Evolutionary conservation across 768 basidiomycete genomes (phyloP).

Genomic region (Xerocomellus intermedius): DNA sequence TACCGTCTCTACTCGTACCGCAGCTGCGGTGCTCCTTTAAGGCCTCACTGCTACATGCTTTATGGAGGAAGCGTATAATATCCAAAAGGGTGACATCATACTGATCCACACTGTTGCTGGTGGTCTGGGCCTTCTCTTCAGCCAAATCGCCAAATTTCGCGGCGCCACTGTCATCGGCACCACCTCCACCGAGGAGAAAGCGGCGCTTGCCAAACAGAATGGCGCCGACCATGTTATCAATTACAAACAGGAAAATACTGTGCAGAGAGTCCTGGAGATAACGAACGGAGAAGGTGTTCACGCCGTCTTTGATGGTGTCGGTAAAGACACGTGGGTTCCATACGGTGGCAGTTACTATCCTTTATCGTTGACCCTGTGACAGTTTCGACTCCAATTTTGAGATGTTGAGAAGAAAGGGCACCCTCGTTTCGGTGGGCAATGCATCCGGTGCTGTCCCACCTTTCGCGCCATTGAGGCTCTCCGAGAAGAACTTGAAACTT

Average conservation of each 20-base stretch:
- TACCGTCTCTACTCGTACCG: slow-evolving; percentile 54
- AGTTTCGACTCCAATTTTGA: slow-evolving; percentile 81
- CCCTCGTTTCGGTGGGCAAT: slow-evolving; percentile 88
- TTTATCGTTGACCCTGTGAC: slow-evolving; percentile 5
- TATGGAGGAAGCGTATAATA: slow-evolving; percentile 81
- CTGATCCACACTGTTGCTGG: slow-evolving; percentile 92
- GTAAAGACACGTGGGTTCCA: slow-evolving; percentile 80
- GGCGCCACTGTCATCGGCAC: slow-evolving; percentile 95
- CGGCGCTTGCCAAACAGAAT: slow-evolving; percentile 67
- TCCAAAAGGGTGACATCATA: slow-evolving; percentile 75
- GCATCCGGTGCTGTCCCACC: slow-evolving; percentile 84
- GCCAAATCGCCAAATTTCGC: slow-evolving; percentile 64
- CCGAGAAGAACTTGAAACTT: slow-evolving; percentile 79
- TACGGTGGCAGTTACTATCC: not conserved
- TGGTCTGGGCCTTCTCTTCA: slow-evolving; percentile 71
- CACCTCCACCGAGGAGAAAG: slow-evolving; percentile 83
- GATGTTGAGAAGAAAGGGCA: slow-evolving; percentile 82
- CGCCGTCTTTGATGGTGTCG: slow-evolving; percentile 93
- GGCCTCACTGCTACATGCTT: slow-evolving; percentile 77
- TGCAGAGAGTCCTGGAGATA: slow-evolving; percentile 67
- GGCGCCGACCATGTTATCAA: slow-evolving; percentile 89
- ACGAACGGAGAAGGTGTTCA: slow-evolving; percentile 82
- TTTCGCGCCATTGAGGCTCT: slow-evolving; percentile 69
- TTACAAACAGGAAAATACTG: slow-evolving; percentile 73
- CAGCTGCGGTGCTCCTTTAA: slow-evolving; percentile 69